Percentiles rank a stretch among this genome's conserved stretches.
These are phyloP conservation scores for Rhizopogon roseolus DNA, from an alignment of 768 basidiomycete species.

Conservation along the genomic window DNA sequence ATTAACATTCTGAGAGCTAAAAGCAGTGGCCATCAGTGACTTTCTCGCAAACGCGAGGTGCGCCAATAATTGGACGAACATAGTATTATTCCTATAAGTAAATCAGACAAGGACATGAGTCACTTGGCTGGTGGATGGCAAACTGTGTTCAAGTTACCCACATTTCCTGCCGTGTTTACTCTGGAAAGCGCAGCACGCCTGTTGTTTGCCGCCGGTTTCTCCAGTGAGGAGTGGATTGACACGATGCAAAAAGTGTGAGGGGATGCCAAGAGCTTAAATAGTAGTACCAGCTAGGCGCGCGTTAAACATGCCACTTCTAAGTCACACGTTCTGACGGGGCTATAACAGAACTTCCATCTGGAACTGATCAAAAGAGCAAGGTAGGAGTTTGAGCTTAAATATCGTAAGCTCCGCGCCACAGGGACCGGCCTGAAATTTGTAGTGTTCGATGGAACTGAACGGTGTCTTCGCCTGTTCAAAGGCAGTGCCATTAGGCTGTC, in stretches of 20 bases:
- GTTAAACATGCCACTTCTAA: background rate
- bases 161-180: background rate
- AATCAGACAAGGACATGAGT: background rate
- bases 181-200: background rate
- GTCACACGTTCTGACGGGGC: background rate
- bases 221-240: background rate
- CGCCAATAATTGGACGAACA: background rate
- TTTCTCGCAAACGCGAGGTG: background rate
- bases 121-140: no score
- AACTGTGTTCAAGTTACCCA: background rate
- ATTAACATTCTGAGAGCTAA: background rate
- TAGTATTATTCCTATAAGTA: background rate
- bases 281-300: background rate
- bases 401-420: background rate
- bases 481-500: no score
- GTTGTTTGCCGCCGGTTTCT: no score
- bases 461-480: no score
- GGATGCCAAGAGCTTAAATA: background rate
- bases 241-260: background rate
- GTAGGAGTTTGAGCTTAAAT: background rate
- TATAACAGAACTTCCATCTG: background rate
- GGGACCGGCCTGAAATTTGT: no score
- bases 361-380: background rate
- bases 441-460: no score
- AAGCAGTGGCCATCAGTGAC: background rate